Base-by-base conservation (phyloP, 495 filamentous ascomycete genomes). In the Penicillium ochrochloron region DNA sequence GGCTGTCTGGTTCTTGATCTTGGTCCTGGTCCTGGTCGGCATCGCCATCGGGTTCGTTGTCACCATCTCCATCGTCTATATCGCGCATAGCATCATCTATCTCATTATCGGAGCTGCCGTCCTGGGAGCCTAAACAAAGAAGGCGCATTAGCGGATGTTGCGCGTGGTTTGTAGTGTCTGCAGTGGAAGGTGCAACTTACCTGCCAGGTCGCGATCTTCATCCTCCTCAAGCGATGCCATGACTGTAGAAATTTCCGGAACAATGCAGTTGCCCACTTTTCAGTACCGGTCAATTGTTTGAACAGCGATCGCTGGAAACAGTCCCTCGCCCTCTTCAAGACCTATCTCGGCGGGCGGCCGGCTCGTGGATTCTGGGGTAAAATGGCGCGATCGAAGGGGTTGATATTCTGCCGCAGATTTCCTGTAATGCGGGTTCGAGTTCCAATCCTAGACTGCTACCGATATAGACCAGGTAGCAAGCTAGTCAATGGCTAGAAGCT, bases 61-160 rank as follows among this genome's bases (percentile, higher is more conserved):
- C 89, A 8, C 56, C 56, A 14, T 58, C 56, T 5, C 56, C 56
- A 21, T 58, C 56, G 21, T 58, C 56, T 5, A 58, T 21, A 15
- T 58, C 37, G 12, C 39, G 56, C 56, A 58, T 58, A 14, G 56
- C 35, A 33, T 58, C 90, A 51, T 90, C 88, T 2, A 12, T 82
- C 82, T 91, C 89, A 64, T 90, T 90, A 61, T 91, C 89, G 14
- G 88, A 90, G 73, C 86, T 89, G 63, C 78, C 86, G 66, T 86
- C 85, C 63, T 84, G 88, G 34, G 86, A 88, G 58, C 76, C 80
- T 83, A 72, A 33, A 15, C 56, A 52, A 41, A 39, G 35, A 48
- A 64, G 34, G 21, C 10, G 19, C 29, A 41, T 73, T 62, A 72
- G 67, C 50, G 12, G 35, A 25, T 25, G n/a, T 41, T 25, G 37